Conservation (phyloP, 2,329 filamentous ascomycete genomes). For the Blastomyces percursus region DNA sequence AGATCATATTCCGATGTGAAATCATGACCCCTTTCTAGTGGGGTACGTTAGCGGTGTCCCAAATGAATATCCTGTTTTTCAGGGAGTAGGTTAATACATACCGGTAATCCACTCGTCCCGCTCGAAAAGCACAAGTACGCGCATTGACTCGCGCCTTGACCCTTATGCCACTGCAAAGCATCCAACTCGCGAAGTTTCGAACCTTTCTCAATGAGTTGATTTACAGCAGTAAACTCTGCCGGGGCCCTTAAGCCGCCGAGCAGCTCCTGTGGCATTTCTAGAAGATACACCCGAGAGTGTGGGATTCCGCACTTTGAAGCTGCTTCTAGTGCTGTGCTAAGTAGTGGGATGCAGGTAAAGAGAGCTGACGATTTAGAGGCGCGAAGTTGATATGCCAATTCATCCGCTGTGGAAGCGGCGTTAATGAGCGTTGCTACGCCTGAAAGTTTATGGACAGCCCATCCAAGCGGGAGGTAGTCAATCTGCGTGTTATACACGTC, state of each 20-base stretch:
- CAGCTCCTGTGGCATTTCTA: conserved; percentile 48
- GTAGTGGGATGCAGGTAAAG: conserved; percentile 54
- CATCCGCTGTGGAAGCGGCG: conserved; percentile 52
- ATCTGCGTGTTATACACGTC: conserved; percentile 35
- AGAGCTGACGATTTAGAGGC: conserved; percentile 53
- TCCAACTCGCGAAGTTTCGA: conserved; percentile 43
- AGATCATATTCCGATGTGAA: conserved; percentile 60
- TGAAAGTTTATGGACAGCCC: conserved; percentile 58
- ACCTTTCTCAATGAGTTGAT: conserved; percentile 52
- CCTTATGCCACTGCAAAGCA: conserved; percentile 49
- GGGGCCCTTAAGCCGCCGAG: conserved; percentile 37
- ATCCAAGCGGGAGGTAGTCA: conserved; percentile 55
- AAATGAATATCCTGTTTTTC: background rate
- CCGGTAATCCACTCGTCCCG: conserved; percentile 61
- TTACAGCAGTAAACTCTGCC: conserved; percentile 46
- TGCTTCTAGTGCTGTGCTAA: conserved; percentile 49
- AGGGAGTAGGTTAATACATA: conserved; percentile 27
- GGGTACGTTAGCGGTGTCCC: background rate
- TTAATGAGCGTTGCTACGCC: conserved; percentile 59
- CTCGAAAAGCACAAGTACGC: conserved; percentile 64
- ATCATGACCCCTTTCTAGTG: conserved; percentile 63
- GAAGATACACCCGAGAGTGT: conserved; percentile 49
- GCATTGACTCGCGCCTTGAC: conserved; percentile 53
- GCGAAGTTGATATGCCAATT: conserved; percentile 56
- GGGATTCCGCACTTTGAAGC: conserved; percentile 51